Evolutionary conservation across 1,139 yeast species (phyloP).

Genomic region (Sugiyamaella xylanicola): DNA sequence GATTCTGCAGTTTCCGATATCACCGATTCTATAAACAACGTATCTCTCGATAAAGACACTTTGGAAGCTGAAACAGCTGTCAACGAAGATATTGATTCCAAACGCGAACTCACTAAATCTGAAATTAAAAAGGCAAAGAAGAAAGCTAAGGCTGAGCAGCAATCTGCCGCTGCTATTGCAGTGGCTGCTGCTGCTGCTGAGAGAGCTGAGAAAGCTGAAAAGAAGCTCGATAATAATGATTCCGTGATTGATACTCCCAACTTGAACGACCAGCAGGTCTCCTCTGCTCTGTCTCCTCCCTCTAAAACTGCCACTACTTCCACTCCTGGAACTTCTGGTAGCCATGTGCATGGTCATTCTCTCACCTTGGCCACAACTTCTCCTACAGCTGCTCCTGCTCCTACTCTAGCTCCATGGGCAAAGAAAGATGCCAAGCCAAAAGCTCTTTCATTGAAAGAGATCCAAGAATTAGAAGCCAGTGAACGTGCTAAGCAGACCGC

Average conservation of each 20-base stretch:
- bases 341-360: background rate
- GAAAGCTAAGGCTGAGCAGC: conserved; percentile 4
- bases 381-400: conserved; percentile 22
- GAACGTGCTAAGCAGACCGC: conserved; percentile 37
- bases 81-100: background rate
- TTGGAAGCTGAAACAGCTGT: too few relatives aligned
- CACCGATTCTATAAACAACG: background rate
- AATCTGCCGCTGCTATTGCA: background rate
- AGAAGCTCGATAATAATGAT: background rate
- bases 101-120: background rate
- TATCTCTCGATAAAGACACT: too few relatives aligned
- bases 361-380: background rate
- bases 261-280: too few relatives aligned
- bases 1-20: background rate
- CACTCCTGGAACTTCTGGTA: background rate
- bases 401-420: conserved; percentile 50
- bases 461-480: conserved; percentile 68
- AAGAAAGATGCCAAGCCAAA: conserved; percentile 42
- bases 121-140: conserved; percentile 6
- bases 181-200: background rate
- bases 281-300: too few relatives aligned
- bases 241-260: too few relatives aligned
- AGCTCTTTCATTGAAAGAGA: conserved; percentile 62
- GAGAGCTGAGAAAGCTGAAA: background rate
- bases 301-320: background rate